phyloP scores from a whole-genome alignment of 352 stramenopile species.

The Globisporangium lucens region DNA sequence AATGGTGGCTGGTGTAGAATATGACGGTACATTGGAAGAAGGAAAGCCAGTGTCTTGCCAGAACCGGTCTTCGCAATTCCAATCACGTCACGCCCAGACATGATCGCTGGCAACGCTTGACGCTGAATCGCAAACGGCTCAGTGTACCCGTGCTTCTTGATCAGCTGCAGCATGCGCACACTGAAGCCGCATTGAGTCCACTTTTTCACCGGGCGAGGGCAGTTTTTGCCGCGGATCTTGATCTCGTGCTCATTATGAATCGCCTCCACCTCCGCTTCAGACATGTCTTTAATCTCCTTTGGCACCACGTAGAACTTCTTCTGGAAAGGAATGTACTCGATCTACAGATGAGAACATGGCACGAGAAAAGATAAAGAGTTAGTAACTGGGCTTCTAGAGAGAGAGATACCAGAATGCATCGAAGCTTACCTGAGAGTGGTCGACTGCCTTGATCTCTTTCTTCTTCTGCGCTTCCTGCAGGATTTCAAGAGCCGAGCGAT shows the following conservation, averaged over 20 bases:
- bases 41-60: conserved; percentile 89
- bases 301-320: conserved; percentile 99
- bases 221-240: conserved; percentile 96
- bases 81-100: conserved; percentile 98
- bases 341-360: conserved; percentile 23
- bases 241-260: conserved; percentile 91
- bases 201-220: conserved; percentile 92
- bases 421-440: conserved; percentile 85
- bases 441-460: conserved; percentile 94
- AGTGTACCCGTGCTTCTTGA: conserved; percentile 92
- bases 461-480: conserved; percentile 90
- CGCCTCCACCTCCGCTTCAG: conserved; percentile 78
- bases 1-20: conserved; percentile 91
- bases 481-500: conserved; percentile 87
- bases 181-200: conserved; percentile 98
- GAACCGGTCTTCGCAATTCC: conserved; percentile 98
- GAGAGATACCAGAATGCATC: not conserved
- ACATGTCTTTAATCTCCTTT: conserved; percentile 89
- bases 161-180: conserved; percentile 92
- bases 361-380: not conserved
- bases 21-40: conserved; percentile 94
- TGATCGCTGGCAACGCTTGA: conserved; percentile 97
- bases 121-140: conserved; percentile 98
- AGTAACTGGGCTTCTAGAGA: not conserved
- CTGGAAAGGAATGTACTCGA: conserved; percentile 96